Evolutionary conservation across 495 filamentous ascomycete genomes (phyloP).

Genomic region (Penicillium ochrochloron): DNA sequence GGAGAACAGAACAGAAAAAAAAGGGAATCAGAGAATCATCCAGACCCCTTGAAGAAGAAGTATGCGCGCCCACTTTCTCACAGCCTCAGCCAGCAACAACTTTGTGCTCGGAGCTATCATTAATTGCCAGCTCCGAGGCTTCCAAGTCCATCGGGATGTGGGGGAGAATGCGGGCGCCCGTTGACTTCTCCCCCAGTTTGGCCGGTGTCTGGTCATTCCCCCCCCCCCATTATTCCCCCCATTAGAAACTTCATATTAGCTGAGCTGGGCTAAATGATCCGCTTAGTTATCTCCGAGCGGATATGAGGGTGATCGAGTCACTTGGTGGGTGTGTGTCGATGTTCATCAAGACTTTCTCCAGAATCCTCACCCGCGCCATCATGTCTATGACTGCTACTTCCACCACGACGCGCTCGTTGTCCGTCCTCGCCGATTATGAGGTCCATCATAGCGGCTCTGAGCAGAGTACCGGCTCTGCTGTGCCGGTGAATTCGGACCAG

Average conservation of each 20-base stretch:
- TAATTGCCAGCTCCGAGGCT: not conserved
- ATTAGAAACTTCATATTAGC: not conserved
- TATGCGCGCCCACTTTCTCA: constrained; percentile 5
- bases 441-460: constrained; percentile 44
- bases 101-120: constrained; percentile 15
- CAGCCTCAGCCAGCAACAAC: not conserved
- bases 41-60: constrained; percentile 11
- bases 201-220: not conserved
- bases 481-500: constrained; percentile 17
- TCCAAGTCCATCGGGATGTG: constrained; percentile 33
- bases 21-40: not conserved
- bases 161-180: constrained; percentile 29
- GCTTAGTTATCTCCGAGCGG: constrained; percentile 11
- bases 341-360: constrained; percentile 8
- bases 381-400: constrained; percentile 50
- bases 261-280: not conserved
- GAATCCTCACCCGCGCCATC: constrained; percentile 12
- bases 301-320: constrained; percentile 8
- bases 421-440: constrained; percentile 53
- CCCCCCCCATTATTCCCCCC: not conserved
- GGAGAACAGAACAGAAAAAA: not conserved
- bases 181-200: not conserved
- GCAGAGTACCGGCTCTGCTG: constrained; percentile 7
- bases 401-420: constrained; percentile 31
- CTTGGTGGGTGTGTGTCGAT: constrained; percentile 1